phyloP scores from a whole-genome alignment of 2,329 filamentous ascomycete species.

The Talaromyces verruculosus region DNA sequence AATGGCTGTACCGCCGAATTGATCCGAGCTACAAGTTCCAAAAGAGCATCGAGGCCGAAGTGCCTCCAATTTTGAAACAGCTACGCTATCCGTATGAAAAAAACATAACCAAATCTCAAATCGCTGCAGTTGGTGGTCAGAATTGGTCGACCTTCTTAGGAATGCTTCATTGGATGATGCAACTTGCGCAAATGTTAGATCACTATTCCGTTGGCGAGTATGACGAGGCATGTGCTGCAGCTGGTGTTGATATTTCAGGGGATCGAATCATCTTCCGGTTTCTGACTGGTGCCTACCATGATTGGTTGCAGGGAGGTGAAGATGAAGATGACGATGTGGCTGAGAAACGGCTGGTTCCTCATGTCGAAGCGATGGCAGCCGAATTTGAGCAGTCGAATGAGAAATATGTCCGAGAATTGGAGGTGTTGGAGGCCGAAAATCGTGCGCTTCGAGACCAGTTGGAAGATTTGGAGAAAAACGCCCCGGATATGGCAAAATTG shows the following conservation, averaged over 20 bases:
- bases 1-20: conserved; percentile 95
- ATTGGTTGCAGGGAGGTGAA: conserved; percentile 91
- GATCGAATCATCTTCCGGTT: conserved; percentile 96
- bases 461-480: conserved; percentile 82
- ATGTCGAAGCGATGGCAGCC: conserved; percentile 81
- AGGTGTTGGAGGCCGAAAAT: conserved; percentile 83
- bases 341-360: conserved; percentile 74
- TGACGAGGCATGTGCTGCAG: conserved; percentile 85
- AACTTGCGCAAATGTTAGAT: conserved; percentile 90
- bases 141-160: conserved; percentile 97
- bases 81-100: conserved; percentile 92
- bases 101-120: conserved; percentile 93
- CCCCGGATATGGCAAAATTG: conserved; percentile 76
- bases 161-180: conserved; percentile 98
- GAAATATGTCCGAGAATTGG: conserved; percentile 78
- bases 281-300: conserved; percentile 81
- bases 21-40: conserved; percentile 91
- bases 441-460: conserved; percentile 79
- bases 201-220: conserved; percentile 75
- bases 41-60: conserved; percentile 93
- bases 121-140: conserved; percentile 89
- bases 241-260: conserved; percentile 80
- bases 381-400: conserved; percentile 85
- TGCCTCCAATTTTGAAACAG: conserved; percentile 88
- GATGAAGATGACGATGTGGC: conserved; percentile 84